Percentiles rank a stretch among this genome's conserved stretches.
phyloP scores from a whole-genome alignment of 768 basidiomycete genomes.

The Neoboletus brunneissimus region DNA sequence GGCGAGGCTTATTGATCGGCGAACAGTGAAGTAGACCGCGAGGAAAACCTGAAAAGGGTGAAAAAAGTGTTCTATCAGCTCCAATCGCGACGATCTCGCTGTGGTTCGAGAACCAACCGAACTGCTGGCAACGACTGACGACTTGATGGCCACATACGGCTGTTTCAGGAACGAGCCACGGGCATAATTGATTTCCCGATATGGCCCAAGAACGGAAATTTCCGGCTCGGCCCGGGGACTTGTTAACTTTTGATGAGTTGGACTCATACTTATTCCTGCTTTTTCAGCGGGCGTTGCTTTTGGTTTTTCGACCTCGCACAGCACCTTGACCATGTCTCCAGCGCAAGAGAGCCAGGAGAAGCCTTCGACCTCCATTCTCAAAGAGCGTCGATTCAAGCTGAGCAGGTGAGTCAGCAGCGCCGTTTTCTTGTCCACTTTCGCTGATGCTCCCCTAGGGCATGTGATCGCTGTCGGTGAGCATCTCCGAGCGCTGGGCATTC shows the following conservation, averaged over 20 bases:
- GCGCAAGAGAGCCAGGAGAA: slow-evolving; percentile 42
- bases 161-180: slow-evolving; percentile 29
- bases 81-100: slow-evolving; percentile 23
- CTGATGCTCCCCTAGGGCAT: slow-evolving; percentile 54
- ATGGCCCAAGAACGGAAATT: slow-evolving; percentile 21
- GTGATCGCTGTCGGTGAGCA: slow-evolving; percentile 86
- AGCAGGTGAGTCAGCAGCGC: slow-evolving; percentile 55
- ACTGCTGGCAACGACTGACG: slow-evolving; percentile 10
- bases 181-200: slow-evolving; percentile 27
- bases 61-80: slow-evolving; percentile 21
- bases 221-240: slow-evolving; percentile 29
- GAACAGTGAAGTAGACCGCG: slow-evolving; percentile 12
- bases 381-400: slow-evolving; percentile 83
- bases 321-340: slow-evolving; percentile 26
- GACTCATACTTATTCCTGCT: slow-evolving; percentile 28
- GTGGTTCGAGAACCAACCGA: slow-evolving; percentile 16
- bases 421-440: not conserved
- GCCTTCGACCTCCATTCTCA: slow-evolving; percentile 50
- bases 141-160: slow-evolving; percentile 14
- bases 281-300: slow-evolving; percentile 2
- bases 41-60: slow-evolving; percentile 6
- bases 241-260: slow-evolving; percentile 10
- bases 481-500: not conserved
- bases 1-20: slow-evolving; percentile 18
- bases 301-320: slow-evolving; percentile 10